phyloP scores from a whole-genome alignment of 2,329 filamentous ascomycete genomes.

The Cytospora piceae region DNA sequence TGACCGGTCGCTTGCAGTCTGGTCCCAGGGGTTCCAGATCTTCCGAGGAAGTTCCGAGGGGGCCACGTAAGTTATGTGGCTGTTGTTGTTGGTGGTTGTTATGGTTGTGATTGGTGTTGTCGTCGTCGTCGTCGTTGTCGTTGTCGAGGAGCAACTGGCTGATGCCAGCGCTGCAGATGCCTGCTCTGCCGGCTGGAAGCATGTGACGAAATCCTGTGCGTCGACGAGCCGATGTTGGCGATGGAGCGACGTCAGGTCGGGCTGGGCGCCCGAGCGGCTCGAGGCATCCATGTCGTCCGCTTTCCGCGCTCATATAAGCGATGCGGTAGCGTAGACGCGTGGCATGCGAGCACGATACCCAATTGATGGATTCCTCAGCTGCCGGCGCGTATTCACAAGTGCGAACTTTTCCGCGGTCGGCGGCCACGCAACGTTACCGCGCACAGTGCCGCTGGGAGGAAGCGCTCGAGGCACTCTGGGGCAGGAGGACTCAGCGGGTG shows the following conservation, averaged over 20 bases:
- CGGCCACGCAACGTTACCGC: constrained; percentile 12
- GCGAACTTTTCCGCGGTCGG: constrained; percentile 10
- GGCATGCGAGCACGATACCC: constrained; percentile 5
- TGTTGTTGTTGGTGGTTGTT: background rate
- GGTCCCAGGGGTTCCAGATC: background rate
- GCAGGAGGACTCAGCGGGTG: background rate
- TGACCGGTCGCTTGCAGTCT: background rate
- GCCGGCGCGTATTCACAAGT: background rate
- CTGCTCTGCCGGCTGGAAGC: background rate
- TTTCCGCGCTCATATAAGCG: constrained; percentile 4
- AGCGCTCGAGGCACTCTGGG: background rate
- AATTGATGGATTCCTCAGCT: background rate
- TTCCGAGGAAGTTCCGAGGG: background rate
- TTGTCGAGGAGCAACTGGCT: background rate
- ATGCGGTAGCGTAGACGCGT: constrained; percentile 9
- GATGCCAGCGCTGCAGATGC: background rate
- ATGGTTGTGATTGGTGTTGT: background rate
- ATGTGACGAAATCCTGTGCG: background rate
- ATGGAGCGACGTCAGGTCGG: constrained; percentile 7
- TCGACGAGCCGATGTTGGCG: constrained; percentile 6
- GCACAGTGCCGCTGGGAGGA: constrained; percentile 20
- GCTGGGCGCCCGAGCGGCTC: constrained; percentile 3
- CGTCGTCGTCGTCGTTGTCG: background rate
- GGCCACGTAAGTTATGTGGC: too few relatives aligned
- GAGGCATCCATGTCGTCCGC: background rate